Evolutionary conservation across 1,139 yeast genomes (phyloP).

Genomic region (Taphrina deformans): DNA sequence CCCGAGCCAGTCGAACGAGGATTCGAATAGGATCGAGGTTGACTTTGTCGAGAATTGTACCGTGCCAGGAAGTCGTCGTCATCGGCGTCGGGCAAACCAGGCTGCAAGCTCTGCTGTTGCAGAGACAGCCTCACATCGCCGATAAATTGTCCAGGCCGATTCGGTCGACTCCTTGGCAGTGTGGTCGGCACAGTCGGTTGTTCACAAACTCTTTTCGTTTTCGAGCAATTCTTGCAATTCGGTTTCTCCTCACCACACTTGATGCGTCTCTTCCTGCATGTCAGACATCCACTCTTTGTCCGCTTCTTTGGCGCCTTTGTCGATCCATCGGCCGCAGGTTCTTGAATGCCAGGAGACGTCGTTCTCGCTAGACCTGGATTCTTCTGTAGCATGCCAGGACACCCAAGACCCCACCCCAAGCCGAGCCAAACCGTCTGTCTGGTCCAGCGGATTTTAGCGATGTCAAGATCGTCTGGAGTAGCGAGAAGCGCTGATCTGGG

Average conservation of each 20-base stretch:
- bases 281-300: conserved; percentile 40
- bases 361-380: not conserved
- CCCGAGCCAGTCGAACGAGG: not conserved
- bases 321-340: not conserved
- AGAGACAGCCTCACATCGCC: not conserved
- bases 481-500: not conserved
- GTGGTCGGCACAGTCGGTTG: not conserved
- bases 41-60: not conserved
- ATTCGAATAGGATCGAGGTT: not conserved
- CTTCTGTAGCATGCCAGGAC: not conserved
- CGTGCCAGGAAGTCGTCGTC: not conserved
- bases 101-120: not conserved
- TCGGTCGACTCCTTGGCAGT: not conserved
- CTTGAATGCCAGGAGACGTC: not conserved
- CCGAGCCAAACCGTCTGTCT: not conserved
- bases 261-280: conserved; percentile 40
- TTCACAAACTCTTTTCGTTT: conserved; percentile 38
- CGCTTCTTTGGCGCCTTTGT: conserved; percentile 29
- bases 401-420: not conserved
- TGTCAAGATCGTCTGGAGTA: not conserved
- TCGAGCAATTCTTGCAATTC: conserved; percentile 39
- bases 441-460: no score
- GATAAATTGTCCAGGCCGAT: not conserved
- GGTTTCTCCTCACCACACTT: conserved; percentile 41
- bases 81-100: not conserved